Percentiles rank a stretch among this genome's conserved stretches.
Conservation (phyloP, 768 basidiomycete species). For the Scleroderma bovista region DNA sequence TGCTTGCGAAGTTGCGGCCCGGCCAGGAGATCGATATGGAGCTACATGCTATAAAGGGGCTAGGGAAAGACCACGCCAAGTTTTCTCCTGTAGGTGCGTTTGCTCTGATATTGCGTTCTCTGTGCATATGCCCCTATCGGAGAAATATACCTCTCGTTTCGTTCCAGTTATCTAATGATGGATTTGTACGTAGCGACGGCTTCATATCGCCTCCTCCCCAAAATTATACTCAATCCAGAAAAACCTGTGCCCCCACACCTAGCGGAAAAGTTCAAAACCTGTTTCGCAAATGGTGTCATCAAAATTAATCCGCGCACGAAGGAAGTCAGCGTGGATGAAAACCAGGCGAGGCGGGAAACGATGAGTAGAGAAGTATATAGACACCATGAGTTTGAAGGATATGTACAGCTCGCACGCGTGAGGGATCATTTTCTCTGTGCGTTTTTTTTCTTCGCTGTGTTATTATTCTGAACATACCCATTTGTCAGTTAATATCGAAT, state of each 20-base stretch:
- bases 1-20: conserved; percentile 86
- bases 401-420: conserved; percentile 77
- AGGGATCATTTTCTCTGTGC: conserved; percentile 91
- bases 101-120: neutral
- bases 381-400: conserved; percentile 84
- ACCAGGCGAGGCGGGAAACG: conserved; percentile 73
- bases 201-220: conserved; percentile 87
- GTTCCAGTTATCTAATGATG: conserved; percentile 1
- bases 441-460: conserved; percentile 24
- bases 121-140: no score
- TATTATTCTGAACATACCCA: neutral
- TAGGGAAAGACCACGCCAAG: conserved; percentile 94
- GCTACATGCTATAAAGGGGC: conserved; percentile 86
- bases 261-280: conserved; percentile 76
- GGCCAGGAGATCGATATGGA: conserved; percentile 85
- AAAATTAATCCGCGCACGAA: conserved; percentile 53
- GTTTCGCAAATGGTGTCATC: conserved; percentile 84
- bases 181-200: conserved; percentile 67
- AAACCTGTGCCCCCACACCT: conserved; percentile 75
- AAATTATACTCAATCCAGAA: conserved; percentile 63
- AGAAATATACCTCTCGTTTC: no score
- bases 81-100: conserved; percentile 87
- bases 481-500: conserved; percentile 76
- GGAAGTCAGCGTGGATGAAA: conserved; percentile 54
- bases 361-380: conserved; percentile 90